Evolutionary conservation across 1,284 basidiomycete species (phyloP), one percentile per base, ranked within the genome.

Genomic region (Melampsora occidentalis): DNA sequence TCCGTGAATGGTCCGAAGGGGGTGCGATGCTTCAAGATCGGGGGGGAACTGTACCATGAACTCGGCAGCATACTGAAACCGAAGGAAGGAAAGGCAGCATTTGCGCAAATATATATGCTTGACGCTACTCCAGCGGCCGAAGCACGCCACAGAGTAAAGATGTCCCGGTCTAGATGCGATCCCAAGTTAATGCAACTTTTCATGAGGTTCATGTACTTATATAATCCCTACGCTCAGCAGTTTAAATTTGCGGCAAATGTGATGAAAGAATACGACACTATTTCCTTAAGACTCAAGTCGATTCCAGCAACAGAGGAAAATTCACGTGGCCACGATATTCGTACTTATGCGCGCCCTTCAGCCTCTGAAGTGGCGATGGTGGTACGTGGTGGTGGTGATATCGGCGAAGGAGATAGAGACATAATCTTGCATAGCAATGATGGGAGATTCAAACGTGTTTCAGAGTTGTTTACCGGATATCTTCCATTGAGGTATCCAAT

Each of bases 321-420:
- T 9, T 35, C 35, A 35, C 4, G 4, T 9, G 35, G 35, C 35
- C 35, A 35, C 9, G 35, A 35, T 9, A 35, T 35, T 9, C 35
- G 35, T 3, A 35, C 35, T 35, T 35, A 10, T 2, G n/a, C n/a
- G n/a, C n/a, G n/a, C n/a, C n/a, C n/a, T n/a, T n/a, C n/a, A n/a
- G n/a, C n/a, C n/a, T n/a, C n/a, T 20, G 69, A 70, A 25, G 39
- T 70, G 12, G 69, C 22, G 5, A 70, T 70, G 69, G 69, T 70
- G 4, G 61, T 70, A 3, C 18, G 22, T 16, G 61, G 25, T 57
- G 25, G 51, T 57, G 51, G 20, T 20, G 25, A 25, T 5, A 12
- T 25, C 3, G 35, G 35, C 18, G 25, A 57, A 1, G 5, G 4
- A 1, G 39, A 31, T 7, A 59, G 69, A 18, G 7, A 63, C 5